Base-by-base conservation (phyloP, 805 yeast genomes). In the Pichia scutulata region DNA sequence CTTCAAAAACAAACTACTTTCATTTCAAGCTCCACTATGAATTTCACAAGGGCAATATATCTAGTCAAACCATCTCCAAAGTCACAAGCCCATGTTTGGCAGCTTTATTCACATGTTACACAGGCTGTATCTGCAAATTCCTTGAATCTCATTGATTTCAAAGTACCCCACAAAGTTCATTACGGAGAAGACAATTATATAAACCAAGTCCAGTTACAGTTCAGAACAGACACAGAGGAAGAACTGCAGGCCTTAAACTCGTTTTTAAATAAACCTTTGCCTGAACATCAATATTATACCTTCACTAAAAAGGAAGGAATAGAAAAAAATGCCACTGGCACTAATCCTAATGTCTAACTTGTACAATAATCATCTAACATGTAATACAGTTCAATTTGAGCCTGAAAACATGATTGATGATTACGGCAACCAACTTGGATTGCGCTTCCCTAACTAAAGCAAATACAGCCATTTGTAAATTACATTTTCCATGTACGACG, bases 211-310 rank as follows among this genome's bases (percentile, higher is more conserved):
- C 50, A 53, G 21, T 36, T 56, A 2, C 23, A 54, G 8, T 46
- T 55, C 18, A 30, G 48, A 36, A 16, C 47, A 6, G 37, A 42
- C 18, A 37, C 39, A 2, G 44, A 80, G 84, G 86, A 70, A 74
- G 45, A 70, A 70, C 28, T 60, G 67, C 28, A 12, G 2, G 3
- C 8, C 2, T 16, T 44, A 1, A 21, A 26, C 13, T 14, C 14
- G 2, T 40, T 48, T 18, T 23, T 46, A 13, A 14, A 8, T 2
- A 18, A 37, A 2, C 39, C 49, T 1, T 21, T 49, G 16, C 45
- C 46, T 1, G 24, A 40, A 18, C 46, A 44, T 14, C 40, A 44
- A n/a, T 10, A 30, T 9, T 39, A 30, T n/a, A 21, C 24, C 10
- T 45, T 49, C 25, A 24, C 36, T 7, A 24, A 37, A 12, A 24